Evolutionary conservation across 164 flowering plant species (phyloP).

Genomic region (Umbellularia californica): DNA sequence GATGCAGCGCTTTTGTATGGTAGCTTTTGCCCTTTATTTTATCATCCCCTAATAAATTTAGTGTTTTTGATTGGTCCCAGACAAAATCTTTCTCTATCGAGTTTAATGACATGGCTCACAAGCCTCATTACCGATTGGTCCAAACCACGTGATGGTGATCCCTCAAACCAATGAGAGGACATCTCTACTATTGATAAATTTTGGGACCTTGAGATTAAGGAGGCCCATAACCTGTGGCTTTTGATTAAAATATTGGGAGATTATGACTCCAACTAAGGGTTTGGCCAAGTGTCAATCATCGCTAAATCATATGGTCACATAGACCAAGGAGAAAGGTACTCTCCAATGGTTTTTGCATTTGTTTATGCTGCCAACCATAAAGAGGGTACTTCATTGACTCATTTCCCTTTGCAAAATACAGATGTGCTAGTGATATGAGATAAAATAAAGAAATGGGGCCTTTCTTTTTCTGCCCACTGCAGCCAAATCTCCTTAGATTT

Average conservation of each 20-base stretch:
- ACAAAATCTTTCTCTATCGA: neutral
- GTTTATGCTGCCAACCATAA: conserved; percentile 19
- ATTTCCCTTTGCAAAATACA: neutral
- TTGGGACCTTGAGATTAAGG: neutral
- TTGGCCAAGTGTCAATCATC: conserved; percentile 46
- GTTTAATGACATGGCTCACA: conserved; percentile 1
- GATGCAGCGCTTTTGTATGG: too few relatives aligned
- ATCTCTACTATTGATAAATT: neutral
- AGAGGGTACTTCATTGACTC: conserved; percentile 7
- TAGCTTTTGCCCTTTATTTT: too few relatives aligned
- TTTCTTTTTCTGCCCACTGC: neutral
- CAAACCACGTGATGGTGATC: conserved; percentile 8
- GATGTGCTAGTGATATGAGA: neutral
- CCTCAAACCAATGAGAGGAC: conserved; percentile 4
- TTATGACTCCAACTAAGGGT: conserved; percentile 17
- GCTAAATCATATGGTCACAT: conserved; percentile 29
- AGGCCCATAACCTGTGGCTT: conserved; percentile 7
- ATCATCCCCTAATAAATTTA: neutral
- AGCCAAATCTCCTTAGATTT: neutral
- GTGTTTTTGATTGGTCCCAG: neutral
- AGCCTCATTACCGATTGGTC: conserved; percentile 6
- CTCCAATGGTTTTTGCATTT: neutral
- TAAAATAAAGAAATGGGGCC: neutral
- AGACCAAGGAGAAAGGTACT: conserved; percentile 16
- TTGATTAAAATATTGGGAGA: neutral